Evolutionary conservation across 2,329 filamentous ascomycete species (phyloP), one percentile per base, ranked within the genome.

Genomic region (Raffaelea arxii): DNA sequence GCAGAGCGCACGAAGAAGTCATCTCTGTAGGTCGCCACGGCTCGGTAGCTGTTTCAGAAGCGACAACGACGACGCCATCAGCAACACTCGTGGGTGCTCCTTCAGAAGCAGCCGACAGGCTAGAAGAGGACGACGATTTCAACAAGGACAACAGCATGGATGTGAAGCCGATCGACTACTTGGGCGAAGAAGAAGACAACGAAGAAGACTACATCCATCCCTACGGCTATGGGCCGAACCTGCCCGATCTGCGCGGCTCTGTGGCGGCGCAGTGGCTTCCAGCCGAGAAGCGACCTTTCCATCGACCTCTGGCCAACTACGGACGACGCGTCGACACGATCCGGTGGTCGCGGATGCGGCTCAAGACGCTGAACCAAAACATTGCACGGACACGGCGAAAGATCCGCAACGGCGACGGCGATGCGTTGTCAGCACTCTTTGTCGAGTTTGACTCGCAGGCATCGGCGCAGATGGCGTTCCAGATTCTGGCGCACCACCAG

Each of bases 241-340:
- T 63, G 4, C 60, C 61, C 0, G 60, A 63, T 27, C 54, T 62
- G 36, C 59, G 58, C 10, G 75, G 79, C 54, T 72, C 74, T 39
- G 65, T 82, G 30, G 81, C 82, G 24, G 74, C 80, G 18, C 77
- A 78, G 54, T 89, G 80, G 74, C 68, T 91, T 37, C 71, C 77
- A 35, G 69, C 73, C 35, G 80, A 83, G 58, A 70, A 86, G 52
- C 76, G 86, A 37, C 86, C 86, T 7, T 77, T 77, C 2, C 86
- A 91, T 61, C 78, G 78, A 27, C 68, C 82, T 50, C 68, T 77
- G 27, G 68, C 85, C 32, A 70, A 70, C 40, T 62, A 79, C 9
- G 86, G 86, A 51, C 82, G 79, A 70, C 80, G 89, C 64, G 87
- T 94, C 38, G 89, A 96, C 65, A 91, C 86, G 1, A 94, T 96